phyloP scores from a whole-genome alignment of 2,329 filamentous ascomycete species.

The Colletotrichum eremochloae region DNA sequence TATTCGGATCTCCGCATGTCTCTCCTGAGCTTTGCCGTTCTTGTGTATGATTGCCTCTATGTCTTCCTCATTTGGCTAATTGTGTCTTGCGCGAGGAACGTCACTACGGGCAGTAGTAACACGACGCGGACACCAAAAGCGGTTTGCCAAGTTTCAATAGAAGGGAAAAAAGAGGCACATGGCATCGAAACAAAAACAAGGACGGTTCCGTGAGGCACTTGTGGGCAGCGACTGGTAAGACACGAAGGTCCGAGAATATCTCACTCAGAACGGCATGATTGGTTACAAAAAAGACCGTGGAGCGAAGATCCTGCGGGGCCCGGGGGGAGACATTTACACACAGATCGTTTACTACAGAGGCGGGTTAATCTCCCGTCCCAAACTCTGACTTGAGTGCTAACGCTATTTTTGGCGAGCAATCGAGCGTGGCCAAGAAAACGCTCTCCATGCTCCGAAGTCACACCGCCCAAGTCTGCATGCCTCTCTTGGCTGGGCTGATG shows the following conservation, averaged over 20 bases:
- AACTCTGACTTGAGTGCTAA: background rate
- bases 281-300: background rate
- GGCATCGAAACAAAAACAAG: constrained; percentile 6
- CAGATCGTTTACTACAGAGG: background rate
- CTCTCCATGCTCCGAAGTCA: too few relatives aligned
- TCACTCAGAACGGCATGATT: background rate
- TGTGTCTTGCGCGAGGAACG: background rate
- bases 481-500: background rate
- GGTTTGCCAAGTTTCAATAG: background rate
- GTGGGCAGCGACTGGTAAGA: background rate
- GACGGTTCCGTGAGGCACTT: background rate
- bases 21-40: background rate
- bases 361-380: background rate
- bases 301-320: background rate
- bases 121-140: background rate
- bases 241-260: background rate
- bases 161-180: background rate
- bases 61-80: background rate
- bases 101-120: background rate
- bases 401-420: background rate
- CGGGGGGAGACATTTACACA: background rate
- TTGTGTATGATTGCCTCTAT: background rate
- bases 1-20: background rate
- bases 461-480: background rate
- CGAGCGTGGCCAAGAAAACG: background rate